Evolutionary conservation across 345 rosid species (phyloP), one percentile per base, ranked within the genome.

Genomic region (Aquilaria yunnanensis): DNA sequence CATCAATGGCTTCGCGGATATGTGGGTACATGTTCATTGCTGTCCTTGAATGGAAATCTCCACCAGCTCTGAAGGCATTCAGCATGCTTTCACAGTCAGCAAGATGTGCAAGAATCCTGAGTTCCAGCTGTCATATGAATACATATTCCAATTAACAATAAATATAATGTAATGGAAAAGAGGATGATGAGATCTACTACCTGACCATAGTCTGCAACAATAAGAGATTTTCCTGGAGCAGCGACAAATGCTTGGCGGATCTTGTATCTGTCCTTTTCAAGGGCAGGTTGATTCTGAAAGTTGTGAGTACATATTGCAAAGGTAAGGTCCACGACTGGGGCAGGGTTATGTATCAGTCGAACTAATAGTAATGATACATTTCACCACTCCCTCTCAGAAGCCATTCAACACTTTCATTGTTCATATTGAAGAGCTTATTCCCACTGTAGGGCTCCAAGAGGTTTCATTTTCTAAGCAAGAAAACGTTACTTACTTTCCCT

Each of bases 171-270:
- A 46, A 37, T 37, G 43, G 5, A 37, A 45, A 54, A 52, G 51
- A 53, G 47, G 23, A 52, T n/a, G 71, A 69, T 51, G 47, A 41
- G 71, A 59, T 61, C 54, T 33, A 67, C 79, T 70, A 94, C 99
- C 91, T 94, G 99, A 49, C 97, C 97, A 72, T 94, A 94, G 76
- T 94, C 99, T 53, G 99, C 97, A 61, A 94, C 99, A 33, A 94
- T 81, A 49, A 94, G 96, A 51, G 97, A 88, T 74, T 86, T 91
- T 77, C 93, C 96, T 10, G 96, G 97, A 62, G 86, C 80, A 64
- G 99, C 96, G 66, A 90, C 67, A 72, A 94, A 94, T 70, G 99
- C 96, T 74, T 88, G 89, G 58, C 97, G 95, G 63, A 94, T 94
- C 83, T 94, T 94, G 74, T 94, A 94, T 56, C 99, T 83, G 67